Percentiles rank a stretch among this genome's conserved stretches.
Conservation (phyloP, 1,139 yeast species). For the Pichia sp. region DNA sequence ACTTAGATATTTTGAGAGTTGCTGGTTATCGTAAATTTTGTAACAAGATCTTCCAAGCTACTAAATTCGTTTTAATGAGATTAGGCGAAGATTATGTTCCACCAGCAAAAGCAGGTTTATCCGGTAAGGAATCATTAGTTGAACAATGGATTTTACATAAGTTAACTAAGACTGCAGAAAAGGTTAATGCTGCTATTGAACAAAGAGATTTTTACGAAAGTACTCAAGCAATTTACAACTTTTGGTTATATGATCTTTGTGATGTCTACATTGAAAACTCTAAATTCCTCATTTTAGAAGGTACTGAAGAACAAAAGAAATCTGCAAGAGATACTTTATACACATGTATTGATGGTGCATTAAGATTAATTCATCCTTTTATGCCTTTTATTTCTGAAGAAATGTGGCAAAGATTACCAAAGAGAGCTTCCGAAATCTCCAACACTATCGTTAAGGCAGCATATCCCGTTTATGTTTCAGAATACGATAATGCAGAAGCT, state of each 20-base stretch:
- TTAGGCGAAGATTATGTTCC: conserved; percentile 85
- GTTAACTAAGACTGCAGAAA: conserved; percentile 63
- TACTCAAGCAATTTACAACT: conserved; percentile 81
- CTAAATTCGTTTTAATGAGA: conserved; percentile 91
- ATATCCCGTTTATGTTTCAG: conserved; percentile 63
- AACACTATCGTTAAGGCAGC: conserved; percentile 72
- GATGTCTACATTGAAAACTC: conserved; percentile 98
- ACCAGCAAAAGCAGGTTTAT: conserved; percentile 51
- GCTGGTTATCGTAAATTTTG: conserved; percentile 99
- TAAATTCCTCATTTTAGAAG: conserved; percentile 85
- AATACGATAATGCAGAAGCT: conserved; percentile 59
- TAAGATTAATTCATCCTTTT: conserved; percentile 91
- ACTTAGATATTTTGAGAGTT: conserved; percentile 91
- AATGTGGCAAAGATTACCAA: conserved; percentile 98
- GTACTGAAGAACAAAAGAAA: conserved; percentile 72
- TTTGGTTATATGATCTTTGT: conserved; percentile 92
- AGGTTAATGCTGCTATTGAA: conserved; percentile 62
- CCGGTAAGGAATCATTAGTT: conserved; percentile 85
- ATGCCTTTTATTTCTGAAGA: conserved; percentile 98
- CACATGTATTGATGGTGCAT: conserved; percentile 87
- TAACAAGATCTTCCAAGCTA: conserved; percentile 98
- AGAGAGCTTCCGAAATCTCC: conserved; percentile 65
- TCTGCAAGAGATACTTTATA: conserved; percentile 93
- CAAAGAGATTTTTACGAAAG: conserved; percentile 85
- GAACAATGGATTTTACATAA: conserved; percentile 96